Evolutionary conservation across 2,329 filamentous ascomycete species (phyloP), one percentile per base, ranked within the genome.

Genomic region (Cordyceps fumosorosea): DNA sequence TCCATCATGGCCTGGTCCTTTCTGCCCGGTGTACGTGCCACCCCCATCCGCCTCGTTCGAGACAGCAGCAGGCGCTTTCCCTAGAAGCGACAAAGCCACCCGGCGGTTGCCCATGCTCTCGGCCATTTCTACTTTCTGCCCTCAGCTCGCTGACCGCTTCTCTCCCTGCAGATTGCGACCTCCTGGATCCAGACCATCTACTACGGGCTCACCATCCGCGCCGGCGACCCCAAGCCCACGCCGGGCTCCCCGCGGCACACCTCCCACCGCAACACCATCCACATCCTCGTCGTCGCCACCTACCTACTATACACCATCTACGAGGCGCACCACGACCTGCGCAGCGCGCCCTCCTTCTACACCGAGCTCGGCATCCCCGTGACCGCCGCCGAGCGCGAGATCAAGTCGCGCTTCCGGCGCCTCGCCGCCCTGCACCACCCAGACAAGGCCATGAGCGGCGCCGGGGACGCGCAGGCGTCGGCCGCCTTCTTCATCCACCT

Each of bases 251-350:
- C 86, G 2, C 86, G 86, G 66, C 90, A 85, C 73, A 80, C 82
- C 65, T 81, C 83, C 62, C 90, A 98, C 78, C 88, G 91, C 64
- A 89, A 89, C 63, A 84, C 86, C 68, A 93, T 97, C 72, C 87
- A 95, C 73, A 88, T 93, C 71, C 79, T 88, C 67, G 90, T 98
- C 69, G 88, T 98, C 56, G 80, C 88, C 55, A 77, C 84, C 64
- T 99, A 98, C 77, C 89, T 98, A 44, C 77, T 89, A 66, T 97
- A 96, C 80, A 96, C 92, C 53, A 86, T 98, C 69, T 95, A 93
- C 78, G 93, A 98, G 77, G 89, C 91, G 69, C 90, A 96, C 80
- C 86, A 90, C 78, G 86, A 91, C 65, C 81, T 96, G 32, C 88
- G 85, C 65, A 78, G 82, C 51, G 78, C 81, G 1, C 86, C 89